These are phyloP conservation scores for Ophiostoma pallidulum DNA, from an alignment of 2,329 filamentous ascomycete genomes.

Conservation along the genomic window DNA sequence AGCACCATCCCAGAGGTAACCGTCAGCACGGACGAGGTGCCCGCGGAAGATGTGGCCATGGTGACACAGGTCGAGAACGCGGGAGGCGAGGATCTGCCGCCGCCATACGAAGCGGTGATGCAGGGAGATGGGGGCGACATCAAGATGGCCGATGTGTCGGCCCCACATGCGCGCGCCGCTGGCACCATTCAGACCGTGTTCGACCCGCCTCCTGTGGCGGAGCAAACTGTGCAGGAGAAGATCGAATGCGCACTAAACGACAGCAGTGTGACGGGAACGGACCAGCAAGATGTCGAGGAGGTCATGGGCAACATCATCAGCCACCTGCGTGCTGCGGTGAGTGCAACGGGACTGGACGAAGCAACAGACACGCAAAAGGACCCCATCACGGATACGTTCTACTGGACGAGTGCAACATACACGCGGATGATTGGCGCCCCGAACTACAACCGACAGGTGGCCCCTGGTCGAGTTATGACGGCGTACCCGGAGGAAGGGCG, in stretches of 20 bases:
- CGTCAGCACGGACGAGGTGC: neutral
- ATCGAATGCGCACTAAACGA: constrained; percentile 37
- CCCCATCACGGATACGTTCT: constrained; percentile 62
- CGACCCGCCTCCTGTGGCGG: constrained; percentile 19
- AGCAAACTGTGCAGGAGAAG: constrained; percentile 34
- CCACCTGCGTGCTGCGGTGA: constrained; percentile 82
- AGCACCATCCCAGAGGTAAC: constrained; percentile 19
- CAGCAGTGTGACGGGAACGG: constrained; percentile 40
- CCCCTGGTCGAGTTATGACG: constrained; percentile 54
- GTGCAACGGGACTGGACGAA: constrained; percentile 52
- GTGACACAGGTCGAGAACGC: neutral
- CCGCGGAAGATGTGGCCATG: neutral
- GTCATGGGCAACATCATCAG: constrained; percentile 90
- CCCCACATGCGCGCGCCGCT: neutral
- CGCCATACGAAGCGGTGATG: neutral
- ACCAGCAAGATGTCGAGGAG: constrained; percentile 93
- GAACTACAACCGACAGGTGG: constrained; percentile 32
- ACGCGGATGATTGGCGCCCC: constrained; percentile 42
- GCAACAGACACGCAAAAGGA: constrained; percentile 68
- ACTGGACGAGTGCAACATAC: constrained; percentile 52
- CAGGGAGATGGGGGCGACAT: constrained; percentile 3
- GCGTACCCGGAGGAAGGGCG: constrained; percentile 44
- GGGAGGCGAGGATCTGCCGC: neutral
- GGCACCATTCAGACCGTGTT: constrained; percentile 10
- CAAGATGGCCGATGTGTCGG: constrained; percentile 8